Evolutionary conservation across 345 rosid species (phyloP).

Genomic region (Viola odorata): DNA sequence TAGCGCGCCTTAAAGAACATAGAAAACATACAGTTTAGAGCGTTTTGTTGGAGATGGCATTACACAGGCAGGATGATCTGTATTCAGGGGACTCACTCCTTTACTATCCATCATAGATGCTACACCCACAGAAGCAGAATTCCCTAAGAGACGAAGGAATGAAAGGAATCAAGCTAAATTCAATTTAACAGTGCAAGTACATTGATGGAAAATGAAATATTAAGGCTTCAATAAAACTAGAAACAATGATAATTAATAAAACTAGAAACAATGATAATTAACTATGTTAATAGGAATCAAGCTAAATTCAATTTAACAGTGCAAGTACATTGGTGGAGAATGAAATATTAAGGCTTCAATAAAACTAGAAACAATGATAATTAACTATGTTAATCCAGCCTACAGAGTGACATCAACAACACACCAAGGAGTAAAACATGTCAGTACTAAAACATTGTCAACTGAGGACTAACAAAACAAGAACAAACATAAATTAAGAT

Average conservation of each 20-base stretch:
- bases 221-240: too few species aligned
- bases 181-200: not conserved
- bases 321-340: not conserved
- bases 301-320: slow-evolving; percentile 1
- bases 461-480: too few species aligned
- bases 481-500: too few species aligned
- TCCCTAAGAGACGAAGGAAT: slow-evolving; percentile 25
- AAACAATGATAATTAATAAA: too few species aligned
- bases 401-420: too few species aligned
- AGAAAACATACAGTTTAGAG: slow-evolving; percentile 43
- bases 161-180: slow-evolving; percentile 15
- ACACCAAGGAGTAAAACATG: too few species aligned
- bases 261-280: too few species aligned
- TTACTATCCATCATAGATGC: slow-evolving; percentile 26
- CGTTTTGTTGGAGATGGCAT: slow-evolving; percentile 49
- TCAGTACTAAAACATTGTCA: too few species aligned
- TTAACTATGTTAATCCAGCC: too few species aligned
- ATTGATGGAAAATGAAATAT: too few species aligned
- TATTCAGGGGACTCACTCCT: slow-evolving; percentile 29
- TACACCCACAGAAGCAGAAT: slow-evolving; percentile 20
- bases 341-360: too few species aligned
- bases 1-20: slow-evolving; percentile 7
- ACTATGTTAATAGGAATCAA: not conserved
- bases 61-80: slow-evolving; percentile 26
- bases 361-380: too few species aligned